Evolutionary conservation across 2,329 filamentous ascomycete species (phyloP).

Genomic region (Pseudocercospora fijiensis): DNA sequence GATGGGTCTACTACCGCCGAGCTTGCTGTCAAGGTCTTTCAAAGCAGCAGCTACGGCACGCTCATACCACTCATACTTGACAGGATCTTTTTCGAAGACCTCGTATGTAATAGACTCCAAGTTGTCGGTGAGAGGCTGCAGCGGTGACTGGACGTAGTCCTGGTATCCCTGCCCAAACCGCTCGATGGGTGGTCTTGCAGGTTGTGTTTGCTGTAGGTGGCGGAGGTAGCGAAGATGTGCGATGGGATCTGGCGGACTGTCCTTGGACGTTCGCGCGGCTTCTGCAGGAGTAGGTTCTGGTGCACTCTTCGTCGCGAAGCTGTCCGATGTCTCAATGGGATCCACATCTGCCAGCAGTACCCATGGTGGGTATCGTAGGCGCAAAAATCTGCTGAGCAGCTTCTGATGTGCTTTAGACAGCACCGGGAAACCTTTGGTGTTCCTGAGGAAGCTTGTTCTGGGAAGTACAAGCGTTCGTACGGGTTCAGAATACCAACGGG

Average conservation of each 20-base stretch:
- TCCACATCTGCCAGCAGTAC: conserved; percentile 60
- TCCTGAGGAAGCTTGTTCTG: conserved; percentile 56
- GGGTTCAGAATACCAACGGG: conserved; percentile 64
- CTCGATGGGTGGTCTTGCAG: conserved; percentile 62
- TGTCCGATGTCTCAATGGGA: conserved; percentile 39
- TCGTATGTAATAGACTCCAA: conserved; percentile 97
- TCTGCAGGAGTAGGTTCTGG: conserved; percentile 66
- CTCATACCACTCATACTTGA: conserved; percentile 98
- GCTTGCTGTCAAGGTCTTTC: conserved; percentile 75
- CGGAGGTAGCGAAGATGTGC: conserved; percentile 78
- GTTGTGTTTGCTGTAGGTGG: conserved; percentile 80
- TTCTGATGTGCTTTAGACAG: conserved; percentile 59
- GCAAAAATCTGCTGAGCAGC: conserved; percentile 58
- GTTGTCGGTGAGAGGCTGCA: conserved; percentile 94
- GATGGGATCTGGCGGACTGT: conserved; percentile 53
- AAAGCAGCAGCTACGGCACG: conserved; percentile 77
- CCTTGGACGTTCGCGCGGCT: conserved; percentile 48
- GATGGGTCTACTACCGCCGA: conserved; percentile 68
- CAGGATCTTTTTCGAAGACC: conserved; percentile 95
- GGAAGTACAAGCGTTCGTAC: conserved; percentile 57
- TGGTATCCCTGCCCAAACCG: conserved; percentile 73
- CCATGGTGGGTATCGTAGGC: conserved; percentile 59
- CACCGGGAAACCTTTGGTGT: conserved; percentile 59
- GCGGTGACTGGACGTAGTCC: conserved; percentile 90
- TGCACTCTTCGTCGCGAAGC: background rate